phyloP scores from a whole-genome alignment of 129 eudicot species.

The Pseudognaphalium luteoalbum region DNA sequence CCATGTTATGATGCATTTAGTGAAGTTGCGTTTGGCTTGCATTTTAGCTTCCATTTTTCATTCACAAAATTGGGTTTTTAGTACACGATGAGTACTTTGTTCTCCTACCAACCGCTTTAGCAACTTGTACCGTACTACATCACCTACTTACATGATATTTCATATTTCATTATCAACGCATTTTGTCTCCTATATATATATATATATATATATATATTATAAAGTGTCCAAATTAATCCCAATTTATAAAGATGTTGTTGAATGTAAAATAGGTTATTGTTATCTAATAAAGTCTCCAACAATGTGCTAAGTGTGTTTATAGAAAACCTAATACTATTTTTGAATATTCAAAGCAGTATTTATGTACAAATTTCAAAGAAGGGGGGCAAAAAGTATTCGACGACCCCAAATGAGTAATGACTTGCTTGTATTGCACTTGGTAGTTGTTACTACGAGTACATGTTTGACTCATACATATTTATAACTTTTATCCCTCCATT shows the following conservation, averaged over 20 bases:
- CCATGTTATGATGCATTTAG: slow-evolving; percentile 26
- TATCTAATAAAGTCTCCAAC: neutral
- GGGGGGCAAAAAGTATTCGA: too few relatives aligned
- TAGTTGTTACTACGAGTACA: too few relatives aligned
- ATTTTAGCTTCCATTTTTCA: slow-evolving; percentile 14
- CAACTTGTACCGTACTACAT: slow-evolving; percentile 27
- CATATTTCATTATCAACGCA: slow-evolving; percentile 20
- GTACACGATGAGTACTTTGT: slow-evolving; percentile 14
- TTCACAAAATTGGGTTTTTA: slow-evolving; percentile 20
- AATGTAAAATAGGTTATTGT: neutral
- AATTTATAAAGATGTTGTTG: neutral
- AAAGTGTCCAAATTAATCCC: neutral
- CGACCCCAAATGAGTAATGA: too few relatives aligned
- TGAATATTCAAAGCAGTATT: too few relatives aligned
- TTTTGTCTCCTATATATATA: slow-evolving; percentile 16
- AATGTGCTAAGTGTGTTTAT: too few relatives aligned
- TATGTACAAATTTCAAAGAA: too few relatives aligned
- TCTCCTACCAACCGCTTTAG: slow-evolving; percentile 37
- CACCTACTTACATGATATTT: slow-evolving; percentile 30
- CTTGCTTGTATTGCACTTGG: too few relatives aligned
- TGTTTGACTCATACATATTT: too few relatives aligned
- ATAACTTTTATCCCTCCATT: too few relatives aligned
- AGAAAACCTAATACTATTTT: too few relatives aligned
- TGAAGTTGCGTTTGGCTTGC: slow-evolving; percentile 28
- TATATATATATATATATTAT: neutral